These are phyloP conservation scores for Pilatotrama ljubarskyi DNA, from an alignment of 768 basidiomycete genomes.

Conservation along the genomic window DNA sequence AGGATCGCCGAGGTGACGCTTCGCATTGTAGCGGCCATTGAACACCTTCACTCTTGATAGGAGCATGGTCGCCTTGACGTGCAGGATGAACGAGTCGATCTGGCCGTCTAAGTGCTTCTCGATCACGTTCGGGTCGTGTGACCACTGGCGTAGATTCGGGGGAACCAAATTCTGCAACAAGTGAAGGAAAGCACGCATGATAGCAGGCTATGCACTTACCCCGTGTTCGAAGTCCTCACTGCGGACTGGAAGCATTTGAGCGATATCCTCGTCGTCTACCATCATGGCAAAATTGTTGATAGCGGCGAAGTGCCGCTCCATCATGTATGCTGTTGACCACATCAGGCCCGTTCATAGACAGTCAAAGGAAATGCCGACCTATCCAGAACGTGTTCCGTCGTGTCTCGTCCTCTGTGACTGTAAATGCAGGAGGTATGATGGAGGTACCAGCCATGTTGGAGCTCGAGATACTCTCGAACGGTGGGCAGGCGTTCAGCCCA, in stretches of 20 bases:
- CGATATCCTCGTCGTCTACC: constrained; percentile 73
- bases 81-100: constrained; percentile 71
- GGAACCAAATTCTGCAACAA: constrained; percentile 31
- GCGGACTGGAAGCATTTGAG: constrained; percentile 66
- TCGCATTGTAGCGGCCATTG: constrained; percentile 64
- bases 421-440: constrained; percentile 58
- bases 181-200: constrained; percentile 27
- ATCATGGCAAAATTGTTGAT: constrained; percentile 72
- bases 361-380: constrained; percentile 4
- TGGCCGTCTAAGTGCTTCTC: constrained; percentile 58
- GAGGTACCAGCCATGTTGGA: constrained; percentile 51
- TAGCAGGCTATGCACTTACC: constrained; percentile 38
- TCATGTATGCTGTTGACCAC: constrained; percentile 46
- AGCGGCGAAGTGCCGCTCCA: constrained; percentile 65
- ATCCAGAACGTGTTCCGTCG: constrained; percentile 70
- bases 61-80: constrained; percentile 67
- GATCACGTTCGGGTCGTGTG: constrained; percentile 61
- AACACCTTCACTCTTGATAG: constrained; percentile 64
- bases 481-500: constrained; percentile 66
- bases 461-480: constrained; percentile 66
- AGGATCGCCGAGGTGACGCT: constrained; percentile 59
- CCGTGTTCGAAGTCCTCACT: constrained; percentile 61
- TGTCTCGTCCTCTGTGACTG: constrained; percentile 67
- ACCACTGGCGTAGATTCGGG: constrained; percentile 62
- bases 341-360: not conserved